Evolutionary conservation across 2,329 filamentous ascomycete species (phyloP), one percentile per base, ranked within the genome.

Genomic region (Botrytis squamosa): DNA sequence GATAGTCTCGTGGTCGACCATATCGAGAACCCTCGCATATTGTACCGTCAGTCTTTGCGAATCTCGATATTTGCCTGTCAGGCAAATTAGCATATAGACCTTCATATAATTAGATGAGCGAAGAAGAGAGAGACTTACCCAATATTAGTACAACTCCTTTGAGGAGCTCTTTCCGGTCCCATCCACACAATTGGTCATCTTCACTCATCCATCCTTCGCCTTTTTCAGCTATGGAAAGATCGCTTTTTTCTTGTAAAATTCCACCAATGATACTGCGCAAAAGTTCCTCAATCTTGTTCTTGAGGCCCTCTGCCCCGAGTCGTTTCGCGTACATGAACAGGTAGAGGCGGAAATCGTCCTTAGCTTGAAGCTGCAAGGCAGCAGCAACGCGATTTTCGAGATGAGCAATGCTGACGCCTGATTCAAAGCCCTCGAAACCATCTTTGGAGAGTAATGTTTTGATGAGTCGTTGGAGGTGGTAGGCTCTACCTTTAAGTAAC

Each of bases 291-390:
- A 98, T 94, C 84, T 99, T 99, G 73, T 89, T 87, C 77, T 92
- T 90, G 70, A 95, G 85, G 0, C 94, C 94, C 82, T 99, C 97
- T 0, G 94, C 94, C 1, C 96, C 96, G 9, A 99, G 88, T 0
- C 96, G 91, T 84, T 98, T 98, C 5, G 95, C 95, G 80, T 99
- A 99, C 94, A 98, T 98, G 80, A 94, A 92, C n/a, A 99, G 85
- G 80, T 98, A 98, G 1, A 97, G 86, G 73, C 94, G 90, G 84
- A 98, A 99, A 81, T 99, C 96, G 74, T 98, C 95, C 78, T 90
- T 92, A 0, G 96, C 92, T 5, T 92, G 93, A 0, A 99, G 85
- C 74, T 93, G 92, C 80, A 97, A 84, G 0, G 96, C 93, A 6
- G 94, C 97, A 3, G 96, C 95, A 64, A 99, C 91, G 57, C 97